Conservation (phyloP, 2,329 filamentous ascomycete genomes). For the Fusarium subglutinans region DNA sequence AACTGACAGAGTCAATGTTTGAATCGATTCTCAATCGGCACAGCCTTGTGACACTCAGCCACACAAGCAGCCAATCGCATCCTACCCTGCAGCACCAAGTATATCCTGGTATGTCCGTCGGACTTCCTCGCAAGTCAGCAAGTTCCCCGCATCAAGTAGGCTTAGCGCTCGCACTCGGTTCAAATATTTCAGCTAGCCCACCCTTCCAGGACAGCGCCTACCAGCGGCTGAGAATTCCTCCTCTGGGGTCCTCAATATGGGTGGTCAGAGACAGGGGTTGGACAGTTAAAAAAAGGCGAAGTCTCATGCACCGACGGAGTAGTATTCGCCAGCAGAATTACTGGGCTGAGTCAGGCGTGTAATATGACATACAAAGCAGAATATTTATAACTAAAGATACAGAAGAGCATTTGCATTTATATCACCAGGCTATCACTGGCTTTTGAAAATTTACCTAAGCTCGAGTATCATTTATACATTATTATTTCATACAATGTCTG, state of each 20-base stretch:
- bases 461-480: accelerated
- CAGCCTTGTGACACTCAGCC: not conserved
- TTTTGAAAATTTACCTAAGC: not conserved
- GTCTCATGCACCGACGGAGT: not conserved
- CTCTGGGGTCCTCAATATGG: not conserved
- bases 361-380: not conserved
- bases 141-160: not conserved
- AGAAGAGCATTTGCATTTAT: not conserved
- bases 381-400: not conserved
- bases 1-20: not conserved
- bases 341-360: not conserved
- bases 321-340: not conserved
- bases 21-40: not conserved
- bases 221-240: not conserved
- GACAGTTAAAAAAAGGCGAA: not conserved
- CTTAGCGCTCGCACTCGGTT: not conserved
- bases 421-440: accelerated
- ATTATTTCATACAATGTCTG: not conserved
- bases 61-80: not conserved
- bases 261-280: not conserved
- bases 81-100: not conserved
- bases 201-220: not conserved
- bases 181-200: not conserved
- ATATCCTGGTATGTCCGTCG: not conserved
- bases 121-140: not conserved